Evolutionary conservation across 768 basidiomycete species (phyloP).

Genomic region (Suillus paluster): DNA sequence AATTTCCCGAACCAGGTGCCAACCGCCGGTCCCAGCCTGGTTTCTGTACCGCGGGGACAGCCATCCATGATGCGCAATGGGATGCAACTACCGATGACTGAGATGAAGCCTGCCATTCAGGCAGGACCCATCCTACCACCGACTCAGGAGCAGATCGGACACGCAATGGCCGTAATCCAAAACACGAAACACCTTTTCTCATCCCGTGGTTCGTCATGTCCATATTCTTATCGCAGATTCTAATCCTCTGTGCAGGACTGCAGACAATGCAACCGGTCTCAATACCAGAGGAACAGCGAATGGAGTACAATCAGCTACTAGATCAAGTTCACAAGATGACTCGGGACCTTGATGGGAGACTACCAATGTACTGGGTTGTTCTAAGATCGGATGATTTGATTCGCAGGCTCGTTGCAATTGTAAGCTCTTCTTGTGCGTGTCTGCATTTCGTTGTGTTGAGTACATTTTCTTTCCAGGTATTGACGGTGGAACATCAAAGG

Average conservation of each 20-base stretch:
- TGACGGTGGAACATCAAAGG: slow-evolving; percentile 44
- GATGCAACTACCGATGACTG: background rate
- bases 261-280: slow-evolving; percentile 39
- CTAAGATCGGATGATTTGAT: slow-evolving; percentile 53
- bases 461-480: slow-evolving; percentile 37
- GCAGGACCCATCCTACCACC: slow-evolving; percentile 9
- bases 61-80: background rate
- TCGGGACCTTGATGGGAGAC: slow-evolving; percentile 52
- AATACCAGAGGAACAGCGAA: slow-evolving; percentile 56
- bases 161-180: slow-evolving; percentile 30
- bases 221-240: slow-evolving; percentile 14
- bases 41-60: background rate
- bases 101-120: slow-evolving; percentile 2
- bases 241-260: slow-evolving; percentile 36
- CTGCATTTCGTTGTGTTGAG: slow-evolving; percentile 15
- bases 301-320: slow-evolving; percentile 54
- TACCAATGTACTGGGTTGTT: slow-evolving; percentile 51
- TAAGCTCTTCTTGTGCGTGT: slow-evolving; percentile 40
- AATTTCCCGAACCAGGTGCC: slow-evolving; percentile 8
- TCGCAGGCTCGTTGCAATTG: slow-evolving; percentile 57
- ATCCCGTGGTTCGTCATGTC: slow-evolving; percentile 31
- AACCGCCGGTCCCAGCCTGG: slow-evolving; percentile 1
- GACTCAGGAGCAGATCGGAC: slow-evolving; percentile 40
- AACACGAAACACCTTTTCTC: slow-evolving; percentile 40
- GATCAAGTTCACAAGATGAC: slow-evolving; percentile 52